Percentiles rank a stretch among this genome's conserved stretches.
Evolutionary conservation across 345 rosid genomes (phyloP).

Genomic region (Melastoma malabathricum): DNA sequence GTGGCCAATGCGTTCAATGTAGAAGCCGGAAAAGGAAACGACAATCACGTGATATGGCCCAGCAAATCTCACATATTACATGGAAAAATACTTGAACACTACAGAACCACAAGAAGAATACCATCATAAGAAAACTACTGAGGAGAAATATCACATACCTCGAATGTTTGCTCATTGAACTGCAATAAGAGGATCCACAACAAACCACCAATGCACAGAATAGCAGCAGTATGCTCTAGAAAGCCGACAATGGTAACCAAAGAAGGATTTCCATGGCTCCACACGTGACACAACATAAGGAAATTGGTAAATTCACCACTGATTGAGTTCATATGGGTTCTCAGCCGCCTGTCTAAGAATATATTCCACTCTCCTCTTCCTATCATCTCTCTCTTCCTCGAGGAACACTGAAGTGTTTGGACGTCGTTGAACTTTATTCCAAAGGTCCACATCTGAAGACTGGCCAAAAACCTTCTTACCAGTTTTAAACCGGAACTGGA

Average conservation of each 20-base stretch:
- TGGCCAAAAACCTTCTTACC: slow-evolving; percentile 57
- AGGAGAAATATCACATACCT: too few species aligned
- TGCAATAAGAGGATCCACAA: too few species aligned
- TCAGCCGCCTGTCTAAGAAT: slow-evolving; percentile 79
- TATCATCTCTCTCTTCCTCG: slow-evolving; percentile 90
- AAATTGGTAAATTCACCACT: slow-evolving; percentile 32
- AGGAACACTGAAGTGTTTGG: slow-evolving; percentile 25
- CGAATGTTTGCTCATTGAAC: too few species aligned
- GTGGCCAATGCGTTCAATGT: too few species aligned
- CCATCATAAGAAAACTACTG: too few species aligned
- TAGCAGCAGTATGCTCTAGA: too few species aligned
- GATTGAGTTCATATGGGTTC: slow-evolving; percentile 77
- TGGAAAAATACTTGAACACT: too few species aligned
- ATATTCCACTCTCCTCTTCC: slow-evolving; percentile 87
- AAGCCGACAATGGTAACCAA: neutral
- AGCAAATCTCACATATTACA: too few species aligned
- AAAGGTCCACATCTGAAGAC: slow-evolving; percentile 44
- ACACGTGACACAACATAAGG: neutral
- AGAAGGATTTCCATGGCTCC: neutral
- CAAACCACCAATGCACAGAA: too few species aligned
- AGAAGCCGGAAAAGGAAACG: too few species aligned
- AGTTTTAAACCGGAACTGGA: slow-evolving; percentile 43
- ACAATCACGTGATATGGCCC: too few species aligned
- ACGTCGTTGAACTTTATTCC: slow-evolving; percentile 37
- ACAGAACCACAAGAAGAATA: too few species aligned